A percentile compares a stretch with the other conserved stretches of the same genome.
phyloP scores from a whole-genome alignment of 192 early-diverging fungal species.

The Phlyctochytrium planicorne region DNA sequence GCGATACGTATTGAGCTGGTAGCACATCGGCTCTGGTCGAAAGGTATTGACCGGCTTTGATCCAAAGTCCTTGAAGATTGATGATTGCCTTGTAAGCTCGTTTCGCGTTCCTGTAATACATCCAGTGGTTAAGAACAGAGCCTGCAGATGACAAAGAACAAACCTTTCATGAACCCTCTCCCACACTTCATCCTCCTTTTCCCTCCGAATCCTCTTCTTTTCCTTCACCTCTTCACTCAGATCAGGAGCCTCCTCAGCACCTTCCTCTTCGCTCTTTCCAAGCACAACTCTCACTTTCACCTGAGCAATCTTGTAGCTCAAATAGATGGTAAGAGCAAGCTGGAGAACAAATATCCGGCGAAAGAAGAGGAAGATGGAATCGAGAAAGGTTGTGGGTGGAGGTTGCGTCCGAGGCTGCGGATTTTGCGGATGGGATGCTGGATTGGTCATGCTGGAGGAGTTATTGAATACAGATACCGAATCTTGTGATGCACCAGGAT shows the following conservation, averaged over 20 bases:
- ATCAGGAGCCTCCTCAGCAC: not conserved
- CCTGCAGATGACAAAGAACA: not conserved
- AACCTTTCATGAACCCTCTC: constrained; percentile 9
- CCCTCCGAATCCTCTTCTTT: not conserved
- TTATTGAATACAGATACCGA: too few species aligned
- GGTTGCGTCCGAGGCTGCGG: too few species aligned
- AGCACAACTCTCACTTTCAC: not conserved
- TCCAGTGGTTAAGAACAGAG: not conserved
- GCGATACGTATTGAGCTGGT: constrained; percentile 19
- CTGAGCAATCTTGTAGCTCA: constrained; percentile 11
- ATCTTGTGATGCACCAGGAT: too few species aligned
- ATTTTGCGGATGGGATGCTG: too few species aligned
- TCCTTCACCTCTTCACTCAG: not conserved
- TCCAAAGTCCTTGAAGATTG: constrained; percentile 30
- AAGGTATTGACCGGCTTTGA: constrained; percentile 32
- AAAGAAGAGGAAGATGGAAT: constrained; percentile 1
- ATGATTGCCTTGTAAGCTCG: constrained; percentile 19
- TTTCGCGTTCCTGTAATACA: constrained; percentile 12
- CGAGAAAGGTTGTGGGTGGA: not conserved
- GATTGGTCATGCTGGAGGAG: too few species aligned
- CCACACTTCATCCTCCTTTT: constrained; percentile 9
- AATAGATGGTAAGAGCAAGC: constrained; percentile 12
- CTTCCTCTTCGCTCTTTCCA: constrained; percentile 9
- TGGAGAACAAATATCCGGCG: constrained; percentile 13
- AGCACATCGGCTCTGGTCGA: constrained; percentile 24